Conservation (phyloP, 495 filamentous ascomycete species). For the Aspergillus steynii region DNA sequence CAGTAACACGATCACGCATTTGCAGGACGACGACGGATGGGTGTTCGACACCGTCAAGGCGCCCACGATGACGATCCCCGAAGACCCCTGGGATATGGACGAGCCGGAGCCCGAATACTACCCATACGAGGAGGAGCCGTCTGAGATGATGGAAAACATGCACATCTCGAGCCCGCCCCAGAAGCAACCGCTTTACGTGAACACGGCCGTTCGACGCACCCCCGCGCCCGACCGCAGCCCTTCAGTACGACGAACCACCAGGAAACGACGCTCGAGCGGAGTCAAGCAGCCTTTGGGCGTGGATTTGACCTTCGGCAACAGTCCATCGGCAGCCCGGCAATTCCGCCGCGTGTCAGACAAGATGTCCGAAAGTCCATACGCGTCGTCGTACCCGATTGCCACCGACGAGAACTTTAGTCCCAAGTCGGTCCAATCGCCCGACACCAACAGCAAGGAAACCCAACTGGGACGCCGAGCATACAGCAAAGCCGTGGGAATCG, state of each 20-base stretch:
- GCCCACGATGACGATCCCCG: conserved; percentile 45
- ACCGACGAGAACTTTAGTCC: conserved; percentile 49
- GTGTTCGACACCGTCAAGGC: conserved; percentile 96
- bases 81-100: conserved; percentile 38
- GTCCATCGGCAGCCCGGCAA: conserved; percentile 81
- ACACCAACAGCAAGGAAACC: conserved; percentile 68
- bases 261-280: conserved; percentile 52
- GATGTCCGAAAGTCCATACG: conserved; percentile 40
- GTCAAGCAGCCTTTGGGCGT: conserved; percentile 77
- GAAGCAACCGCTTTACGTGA: conserved; percentile 42
- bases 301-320: conserved; percentile 88
- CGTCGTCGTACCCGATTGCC: conserved; percentile 30
- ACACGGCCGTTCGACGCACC: conserved; percentile 51
- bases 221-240: conserved; percentile 49
- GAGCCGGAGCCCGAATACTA: conserved; percentile 31
- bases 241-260: conserved; percentile 43
- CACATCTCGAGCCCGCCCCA: conserved; percentile 40
- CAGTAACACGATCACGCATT: conserved; percentile 58
- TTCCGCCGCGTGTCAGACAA: conserved; percentile 85
- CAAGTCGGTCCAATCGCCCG: conserved; percentile 30
- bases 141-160: conserved; percentile 43
- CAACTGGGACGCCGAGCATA: conserved; percentile 77
- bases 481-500: conserved; percentile 72
- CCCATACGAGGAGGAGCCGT: conserved; percentile 34
- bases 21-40: conserved; percentile 82